These are phyloP conservation scores for Hanseniaspora pseudoguilliermondii DNA, from an alignment of 805 yeast species.

Conservation along the genomic window DNA sequence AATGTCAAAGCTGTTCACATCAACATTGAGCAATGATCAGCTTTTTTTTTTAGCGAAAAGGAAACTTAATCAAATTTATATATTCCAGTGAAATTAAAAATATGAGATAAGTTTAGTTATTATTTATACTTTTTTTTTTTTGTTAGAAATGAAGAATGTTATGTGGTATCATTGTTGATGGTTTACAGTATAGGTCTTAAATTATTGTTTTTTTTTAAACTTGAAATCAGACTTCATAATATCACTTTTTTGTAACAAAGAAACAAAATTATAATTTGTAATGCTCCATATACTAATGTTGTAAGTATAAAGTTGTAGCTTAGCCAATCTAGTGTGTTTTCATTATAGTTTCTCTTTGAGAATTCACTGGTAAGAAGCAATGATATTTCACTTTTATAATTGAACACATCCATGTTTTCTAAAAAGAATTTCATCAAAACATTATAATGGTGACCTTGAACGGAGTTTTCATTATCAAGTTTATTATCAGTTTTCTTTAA, in stretches of 20 bases:
- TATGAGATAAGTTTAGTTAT: neutral
- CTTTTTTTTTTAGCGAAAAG: neutral
- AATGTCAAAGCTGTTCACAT: conserved; percentile 60
- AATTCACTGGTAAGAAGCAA: neutral
- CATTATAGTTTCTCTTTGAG: conserved; percentile 2
- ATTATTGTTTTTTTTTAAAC: too few relatives aligned
- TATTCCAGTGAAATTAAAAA: neutral
- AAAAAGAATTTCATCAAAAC: neutral
- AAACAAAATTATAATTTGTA: neutral
- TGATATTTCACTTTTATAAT: neutral
- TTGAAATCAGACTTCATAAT: too few relatives aligned
- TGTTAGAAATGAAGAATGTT: too few relatives aligned
- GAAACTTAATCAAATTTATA: neutral
- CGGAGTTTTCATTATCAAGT: neutral
- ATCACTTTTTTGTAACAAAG: neutral
- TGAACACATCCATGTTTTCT: neutral
- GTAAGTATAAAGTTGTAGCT: neutral
- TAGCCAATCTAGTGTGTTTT: neutral
- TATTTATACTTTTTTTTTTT: too few relatives aligned
- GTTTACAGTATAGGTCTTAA: too few relatives aligned
- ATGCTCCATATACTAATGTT: neutral
- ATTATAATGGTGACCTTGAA: neutral
- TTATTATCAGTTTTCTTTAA: neutral
- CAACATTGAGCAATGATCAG: conserved; percentile 35
- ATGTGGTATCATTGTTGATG: too few relatives aligned